phyloP scores from a whole-genome alignment of 352 stramenopile genomes.

The Phytophthora sojae region DNA sequence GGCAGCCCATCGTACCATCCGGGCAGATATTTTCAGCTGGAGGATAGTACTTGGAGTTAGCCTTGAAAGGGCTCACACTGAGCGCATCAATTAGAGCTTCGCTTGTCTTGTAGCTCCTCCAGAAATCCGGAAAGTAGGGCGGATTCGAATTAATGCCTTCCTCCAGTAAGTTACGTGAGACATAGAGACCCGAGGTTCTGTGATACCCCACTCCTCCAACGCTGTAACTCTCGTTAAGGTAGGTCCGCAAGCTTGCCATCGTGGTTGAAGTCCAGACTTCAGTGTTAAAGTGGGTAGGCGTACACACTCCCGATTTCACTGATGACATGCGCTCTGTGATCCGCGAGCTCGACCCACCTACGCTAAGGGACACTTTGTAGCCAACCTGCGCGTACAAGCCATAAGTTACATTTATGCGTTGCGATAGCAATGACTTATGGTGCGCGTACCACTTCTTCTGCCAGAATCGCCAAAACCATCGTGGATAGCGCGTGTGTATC shows the following conservation, averaged over 20 bases:
- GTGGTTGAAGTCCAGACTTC: neutral
- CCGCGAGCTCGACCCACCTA: neutral
- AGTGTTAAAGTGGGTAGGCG: neutral
- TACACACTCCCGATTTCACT: neutral
- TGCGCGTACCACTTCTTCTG: slow-evolving; percentile 37
- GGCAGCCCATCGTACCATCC: slow-evolving; percentile 51
- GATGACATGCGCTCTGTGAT: neutral
- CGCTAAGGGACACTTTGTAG: neutral
- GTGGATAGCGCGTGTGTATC: slow-evolving; percentile 46
- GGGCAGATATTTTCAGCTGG: slow-evolving; percentile 23
- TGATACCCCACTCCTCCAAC: slow-evolving; percentile 47
- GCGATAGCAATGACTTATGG: no score
- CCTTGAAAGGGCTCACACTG: slow-evolving; percentile 22
- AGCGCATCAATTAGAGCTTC: slow-evolving; percentile 43
- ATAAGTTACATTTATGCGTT: no score
- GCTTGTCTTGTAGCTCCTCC: slow-evolving; percentile 48
- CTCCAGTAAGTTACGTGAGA: slow-evolving; percentile 42
- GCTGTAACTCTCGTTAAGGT: slow-evolving; percentile 28
- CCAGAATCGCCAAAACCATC: slow-evolving; percentile 51
- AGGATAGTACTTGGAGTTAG: slow-evolving; percentile 42
- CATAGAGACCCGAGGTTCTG: slow-evolving; percentile 56
- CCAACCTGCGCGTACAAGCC: neutral
- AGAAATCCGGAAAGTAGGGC: slow-evolving; percentile 51
- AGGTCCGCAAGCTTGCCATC: neutral
- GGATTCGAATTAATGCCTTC: slow-evolving; percentile 16